phyloP scores from a whole-genome alignment of 257 asterid genomes.

The Misopates orontium region DNA sequence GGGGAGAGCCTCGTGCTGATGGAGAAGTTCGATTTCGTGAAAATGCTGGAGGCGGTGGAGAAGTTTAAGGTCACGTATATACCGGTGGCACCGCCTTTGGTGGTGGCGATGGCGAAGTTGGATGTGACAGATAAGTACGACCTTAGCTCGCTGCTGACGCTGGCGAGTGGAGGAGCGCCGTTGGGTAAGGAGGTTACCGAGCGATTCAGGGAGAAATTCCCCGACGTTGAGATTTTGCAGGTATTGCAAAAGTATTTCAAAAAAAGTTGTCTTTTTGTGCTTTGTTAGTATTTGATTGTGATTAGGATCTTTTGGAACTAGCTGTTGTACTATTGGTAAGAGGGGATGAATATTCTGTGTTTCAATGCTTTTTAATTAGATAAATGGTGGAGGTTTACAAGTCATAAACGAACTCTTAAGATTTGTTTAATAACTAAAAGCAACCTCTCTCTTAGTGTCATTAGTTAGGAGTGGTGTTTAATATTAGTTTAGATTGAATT shows the following conservation, averaged over 20 bases:
- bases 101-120: conserved; percentile 78
- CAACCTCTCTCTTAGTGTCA: too few species aligned
- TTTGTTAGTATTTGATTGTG: too few species aligned
- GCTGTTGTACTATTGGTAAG: too few species aligned
- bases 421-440: too few species aligned
- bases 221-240: conserved; percentile 59
- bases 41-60: conserved; percentile 70
- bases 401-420: too few species aligned
- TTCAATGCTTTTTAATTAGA: too few species aligned
- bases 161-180: conserved; percentile 94
- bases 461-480: too few species aligned
- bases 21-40: conserved; percentile 72
- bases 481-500: too few species aligned
- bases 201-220: conserved; percentile 58
- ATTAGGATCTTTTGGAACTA: too few species aligned
- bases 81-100: conserved; percentile 89
- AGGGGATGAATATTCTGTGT: too few species aligned
- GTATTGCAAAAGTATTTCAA: conserved; percentile 41
- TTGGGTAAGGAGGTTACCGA: conserved; percentile 77
- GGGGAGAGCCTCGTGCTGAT: conserved; percentile 65
- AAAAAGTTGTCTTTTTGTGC: too few species aligned
- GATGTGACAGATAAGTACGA: conserved; percentile 69
- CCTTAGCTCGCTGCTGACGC: conserved; percentile 55
- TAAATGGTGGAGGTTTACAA: too few species aligned
- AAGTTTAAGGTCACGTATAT: conserved; percentile 58